These are phyloP conservation scores for Vitis hybrid DNA, from an alignment of 177 flowering plant species.

Conservation along the genomic window DNA sequence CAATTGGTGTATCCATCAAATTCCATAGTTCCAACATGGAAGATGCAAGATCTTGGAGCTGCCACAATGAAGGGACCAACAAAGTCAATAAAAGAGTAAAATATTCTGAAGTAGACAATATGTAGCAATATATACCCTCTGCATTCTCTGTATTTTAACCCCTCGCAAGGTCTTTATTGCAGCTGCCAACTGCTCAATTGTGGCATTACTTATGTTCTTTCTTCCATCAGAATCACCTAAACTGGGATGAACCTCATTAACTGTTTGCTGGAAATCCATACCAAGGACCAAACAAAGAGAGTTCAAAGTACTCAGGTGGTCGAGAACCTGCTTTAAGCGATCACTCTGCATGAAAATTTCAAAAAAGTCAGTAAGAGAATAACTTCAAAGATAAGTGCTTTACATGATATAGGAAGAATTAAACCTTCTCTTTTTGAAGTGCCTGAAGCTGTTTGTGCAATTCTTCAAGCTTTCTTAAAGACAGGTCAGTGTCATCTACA, in stretches of 20 bases:
- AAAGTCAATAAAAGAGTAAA: neutral
- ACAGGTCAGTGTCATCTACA: slow-evolving; percentile 81
- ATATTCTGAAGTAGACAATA: neutral
- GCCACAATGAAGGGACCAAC: slow-evolving; percentile 11
- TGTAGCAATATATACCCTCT: slow-evolving; percentile 30
- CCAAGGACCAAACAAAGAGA: slow-evolving; percentile 61
- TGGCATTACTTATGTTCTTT: slow-evolving; percentile 38
- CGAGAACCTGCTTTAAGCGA: slow-evolving; percentile 48
- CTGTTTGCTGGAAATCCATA: slow-evolving; percentile 48
- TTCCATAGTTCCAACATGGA: slow-evolving; percentile 93
- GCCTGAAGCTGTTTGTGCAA: slow-evolving; percentile 66
- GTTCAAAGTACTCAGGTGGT: slow-evolving; percentile 38
- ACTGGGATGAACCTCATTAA: slow-evolving; percentile 44
- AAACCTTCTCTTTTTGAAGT: slow-evolving; percentile 87
- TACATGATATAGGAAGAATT: neutral
- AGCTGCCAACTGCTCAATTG: slow-evolving; percentile 38
- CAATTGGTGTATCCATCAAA: slow-evolving; percentile 89
- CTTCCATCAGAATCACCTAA: slow-evolving; percentile 39
- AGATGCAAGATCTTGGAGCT: slow-evolving; percentile 95
- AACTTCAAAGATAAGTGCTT: neutral
- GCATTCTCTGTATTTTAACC: slow-evolving; percentile 60
- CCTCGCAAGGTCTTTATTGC: slow-evolving; percentile 41
- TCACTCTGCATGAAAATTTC: slow-evolving; percentile 41
- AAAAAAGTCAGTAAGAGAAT: neutral
- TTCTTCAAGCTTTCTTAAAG: slow-evolving; percentile 81